Conservation (phyloP, 2,329 filamentous ascomycete species). For the Aspergillus candidus region DNA sequence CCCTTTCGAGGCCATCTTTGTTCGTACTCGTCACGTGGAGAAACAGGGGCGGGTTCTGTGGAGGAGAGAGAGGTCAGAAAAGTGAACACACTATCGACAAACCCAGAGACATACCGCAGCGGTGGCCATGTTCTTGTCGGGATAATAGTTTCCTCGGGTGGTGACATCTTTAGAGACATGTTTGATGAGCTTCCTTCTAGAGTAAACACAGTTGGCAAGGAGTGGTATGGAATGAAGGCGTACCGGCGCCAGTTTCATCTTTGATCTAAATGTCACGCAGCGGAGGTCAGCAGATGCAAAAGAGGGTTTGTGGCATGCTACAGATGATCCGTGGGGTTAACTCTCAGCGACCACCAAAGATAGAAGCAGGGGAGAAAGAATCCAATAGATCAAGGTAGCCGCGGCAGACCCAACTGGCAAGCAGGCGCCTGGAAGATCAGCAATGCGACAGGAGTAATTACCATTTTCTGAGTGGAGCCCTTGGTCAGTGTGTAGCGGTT, state of each 20-base stretch:
- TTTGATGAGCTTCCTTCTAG: conserved; percentile 56
- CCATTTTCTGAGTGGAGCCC: conserved; percentile 97
- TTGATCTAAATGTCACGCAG: conserved; percentile 93
- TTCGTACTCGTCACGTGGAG: conserved; percentile 90
- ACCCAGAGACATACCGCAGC: conserved; percentile 61
- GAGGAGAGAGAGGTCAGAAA: neutral
- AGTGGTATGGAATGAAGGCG: conserved; percentile 50
- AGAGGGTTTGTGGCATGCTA: conserved; percentile 58
- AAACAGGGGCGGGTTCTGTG: conserved; percentile 83
- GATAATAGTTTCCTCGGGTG: conserved; percentile 91
- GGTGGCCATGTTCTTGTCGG: conserved; percentile 96
- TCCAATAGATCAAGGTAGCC: conserved; percentile 29
- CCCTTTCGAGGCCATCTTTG: conserved; percentile 85
- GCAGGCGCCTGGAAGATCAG: conserved; percentile 55
- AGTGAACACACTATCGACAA: neutral
- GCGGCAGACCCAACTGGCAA: conserved; percentile 34
- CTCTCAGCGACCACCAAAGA: conserved; percentile 58
- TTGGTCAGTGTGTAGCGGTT: conserved; percentile 97
- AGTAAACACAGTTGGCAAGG: conserved; percentile 42
- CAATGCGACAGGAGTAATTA: conserved; percentile 75
- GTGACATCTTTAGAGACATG: conserved; percentile 82
- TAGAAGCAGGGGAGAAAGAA: conserved; percentile 20
- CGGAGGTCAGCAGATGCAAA: conserved; percentile 90
- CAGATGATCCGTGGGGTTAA: conserved; percentile 56
- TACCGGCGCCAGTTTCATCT: conserved; percentile 99